Evolutionary conservation across 169 alveolate genomes (phyloP).

Genomic region (Toxoplasma gondii): DNA sequence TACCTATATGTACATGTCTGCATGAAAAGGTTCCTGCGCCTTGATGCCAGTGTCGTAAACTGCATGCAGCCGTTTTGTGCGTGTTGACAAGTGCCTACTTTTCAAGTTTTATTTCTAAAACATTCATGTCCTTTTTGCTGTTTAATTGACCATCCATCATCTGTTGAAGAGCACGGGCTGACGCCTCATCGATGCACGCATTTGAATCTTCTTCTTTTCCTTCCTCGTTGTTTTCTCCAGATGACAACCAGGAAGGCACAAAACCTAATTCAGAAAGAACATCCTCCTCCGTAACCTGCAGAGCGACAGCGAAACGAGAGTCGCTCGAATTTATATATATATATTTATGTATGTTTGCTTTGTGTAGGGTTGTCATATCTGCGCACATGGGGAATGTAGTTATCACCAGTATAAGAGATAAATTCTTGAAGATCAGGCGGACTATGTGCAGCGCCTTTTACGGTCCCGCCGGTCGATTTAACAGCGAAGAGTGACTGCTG

Average conservation of each 20-base stretch:
- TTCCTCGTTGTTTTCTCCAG: background rate
- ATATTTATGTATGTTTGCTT: no score
- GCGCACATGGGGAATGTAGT: background rate
- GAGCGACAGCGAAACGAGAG: background rate
- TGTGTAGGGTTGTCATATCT: no score
- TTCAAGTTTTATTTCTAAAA: conserved; percentile 56
- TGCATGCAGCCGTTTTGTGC: no score
- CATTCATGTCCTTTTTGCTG: conserved; percentile 52
- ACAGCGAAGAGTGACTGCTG: no score
- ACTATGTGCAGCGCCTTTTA: background rate
- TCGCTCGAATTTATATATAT: no score
- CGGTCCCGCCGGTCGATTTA: background rate
- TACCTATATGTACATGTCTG: no score
- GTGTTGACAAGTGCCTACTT: background rate
- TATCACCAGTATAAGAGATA: background rate
- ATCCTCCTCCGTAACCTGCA: background rate
- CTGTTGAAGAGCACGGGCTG: conserved; percentile 55
- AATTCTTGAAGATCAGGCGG: background rate
- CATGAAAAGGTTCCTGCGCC: no score
- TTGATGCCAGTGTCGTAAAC: no score
- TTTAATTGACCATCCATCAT: conserved; percentile 69
- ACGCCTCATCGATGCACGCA: conserved; percentile 24
- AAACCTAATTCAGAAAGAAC: background rate
- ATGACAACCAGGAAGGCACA: background rate
- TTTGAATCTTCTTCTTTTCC: background rate